phyloP scores from a whole-genome alignment of 371 early-diverging fungal genomes.

The Cokeromyces recurvatus region DNA sequence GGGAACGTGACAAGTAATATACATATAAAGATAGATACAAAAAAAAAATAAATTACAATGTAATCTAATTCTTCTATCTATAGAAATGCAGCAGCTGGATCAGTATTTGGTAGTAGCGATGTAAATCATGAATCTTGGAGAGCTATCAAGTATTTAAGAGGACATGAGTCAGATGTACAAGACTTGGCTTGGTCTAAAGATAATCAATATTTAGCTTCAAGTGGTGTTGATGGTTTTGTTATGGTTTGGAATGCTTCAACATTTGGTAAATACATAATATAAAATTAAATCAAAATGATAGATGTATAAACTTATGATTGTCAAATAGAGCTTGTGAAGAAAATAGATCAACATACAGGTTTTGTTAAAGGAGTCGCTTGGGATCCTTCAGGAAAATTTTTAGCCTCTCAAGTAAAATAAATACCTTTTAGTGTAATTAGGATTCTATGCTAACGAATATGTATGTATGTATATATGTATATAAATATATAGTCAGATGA shows the following conservation, averaged over 20 bases:
- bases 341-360: slow-evolving; percentile 72
- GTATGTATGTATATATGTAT: too few species aligned
- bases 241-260: slow-evolving; percentile 80
- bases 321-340: slow-evolving; percentile 51
- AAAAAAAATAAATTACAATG: background rate
- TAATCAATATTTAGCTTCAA: slow-evolving; percentile 83
- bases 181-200: slow-evolving; percentile 95
- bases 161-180: slow-evolving; percentile 92
- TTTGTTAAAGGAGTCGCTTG: slow-evolving; percentile 96
- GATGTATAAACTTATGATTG: background rate
- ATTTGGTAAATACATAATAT: slow-evolving; percentile 56
- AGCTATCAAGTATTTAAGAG: slow-evolving; percentile 74
- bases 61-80: background rate
- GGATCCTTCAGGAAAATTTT: slow-evolving; percentile 92
- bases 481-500: slow-evolving; percentile 93
- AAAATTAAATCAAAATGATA: too few species aligned
- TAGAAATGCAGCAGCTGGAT: slow-evolving; percentile 35
- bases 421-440: background rate
- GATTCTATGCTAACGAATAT: too few species aligned
- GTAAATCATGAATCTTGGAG: slow-evolving; percentile 76
- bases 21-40: too few species aligned
- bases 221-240: slow-evolving; percentile 83
- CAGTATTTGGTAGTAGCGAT: slow-evolving; percentile 55
- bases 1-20: slow-evolving; percentile 71
- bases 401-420: slow-evolving; percentile 87